phyloP scores from a whole-genome alignment of 1,284 basidiomycete species.

The Pseudozyma tsukubaensis region DNA sequence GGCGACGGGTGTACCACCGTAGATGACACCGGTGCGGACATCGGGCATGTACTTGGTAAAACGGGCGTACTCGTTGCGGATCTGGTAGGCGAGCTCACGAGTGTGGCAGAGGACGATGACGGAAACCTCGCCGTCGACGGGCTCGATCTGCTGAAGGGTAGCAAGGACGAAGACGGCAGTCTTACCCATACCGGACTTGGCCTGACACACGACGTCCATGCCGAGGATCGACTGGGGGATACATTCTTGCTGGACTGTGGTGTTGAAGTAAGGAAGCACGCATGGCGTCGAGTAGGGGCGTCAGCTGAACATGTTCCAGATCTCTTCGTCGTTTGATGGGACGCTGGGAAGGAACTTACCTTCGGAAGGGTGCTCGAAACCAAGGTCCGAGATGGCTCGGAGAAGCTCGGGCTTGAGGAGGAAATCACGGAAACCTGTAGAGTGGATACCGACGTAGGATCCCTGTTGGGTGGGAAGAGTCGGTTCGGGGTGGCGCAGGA shows the following conservation, averaged over 20 bases:
- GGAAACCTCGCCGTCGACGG: conserved; percentile 96
- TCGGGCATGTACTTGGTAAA: conserved; percentile 99
- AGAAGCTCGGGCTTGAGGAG: conserved; percentile 95
- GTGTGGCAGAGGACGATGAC: conserved; percentile 99
- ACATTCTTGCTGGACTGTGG: conserved; percentile 97
- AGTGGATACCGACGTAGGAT: conserved; percentile 69
- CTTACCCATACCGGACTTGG: conserved; percentile 99
- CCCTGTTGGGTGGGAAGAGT: conserved; percentile 45
- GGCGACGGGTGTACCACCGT: conserved; percentile 93
- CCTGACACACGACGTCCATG: conserved; percentile 99
- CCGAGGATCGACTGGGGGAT: conserved; percentile 99
- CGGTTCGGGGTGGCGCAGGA: conserved; percentile 3
- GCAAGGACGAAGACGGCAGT: conserved; percentile 99
- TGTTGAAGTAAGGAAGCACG: background rate
- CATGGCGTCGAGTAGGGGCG: background rate
- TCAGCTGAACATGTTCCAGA: background rate
- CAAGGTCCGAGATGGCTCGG: conserved; percentile 96
- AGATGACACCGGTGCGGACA: conserved; percentile 96
- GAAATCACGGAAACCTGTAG: conserved; percentile 77
- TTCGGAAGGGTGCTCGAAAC: conserved; percentile 99
- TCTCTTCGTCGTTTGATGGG: background rate
- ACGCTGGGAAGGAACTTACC: conserved; percentile 73
- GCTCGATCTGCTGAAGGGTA: conserved; percentile 97
- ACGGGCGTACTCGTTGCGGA: conserved; percentile 98
- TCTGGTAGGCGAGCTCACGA: conserved; percentile 98